Conservation (phyloP, 805 yeast genomes). For the Monosporozyma unispora region DNA sequence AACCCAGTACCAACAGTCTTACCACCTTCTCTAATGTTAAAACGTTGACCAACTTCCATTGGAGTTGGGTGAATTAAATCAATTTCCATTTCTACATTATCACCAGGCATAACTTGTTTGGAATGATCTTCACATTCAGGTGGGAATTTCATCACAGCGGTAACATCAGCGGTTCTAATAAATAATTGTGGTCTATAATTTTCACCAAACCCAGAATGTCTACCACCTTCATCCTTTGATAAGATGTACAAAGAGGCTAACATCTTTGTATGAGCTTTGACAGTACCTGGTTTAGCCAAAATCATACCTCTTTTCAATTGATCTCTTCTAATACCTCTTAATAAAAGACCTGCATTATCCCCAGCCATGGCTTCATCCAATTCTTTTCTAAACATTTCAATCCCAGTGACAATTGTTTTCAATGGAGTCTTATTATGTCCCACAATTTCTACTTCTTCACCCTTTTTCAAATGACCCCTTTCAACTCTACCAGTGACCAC, state of each 20-base stretch:
- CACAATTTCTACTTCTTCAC: conserved; percentile 96
- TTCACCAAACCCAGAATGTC: conserved; percentile 94
- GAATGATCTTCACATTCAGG: conserved; percentile 72
- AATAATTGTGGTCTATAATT: conserved; percentile 98
- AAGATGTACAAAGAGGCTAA: conserved; percentile 87
- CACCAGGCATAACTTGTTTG: conserved; percentile 94
- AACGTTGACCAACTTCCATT: conserved; percentile 92
- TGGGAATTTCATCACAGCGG: conserved; percentile 86
- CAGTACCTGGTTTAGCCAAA: conserved; percentile 83
- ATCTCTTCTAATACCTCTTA: conserved; percentile 98
- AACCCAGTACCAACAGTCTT: conserved; percentile 98
- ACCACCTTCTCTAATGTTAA: conserved; percentile 99
- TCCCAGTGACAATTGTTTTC: conserved; percentile 94
- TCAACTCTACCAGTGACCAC: conserved; percentile 98
- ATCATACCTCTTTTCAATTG: conserved; percentile 97
- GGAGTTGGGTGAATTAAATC: conserved; percentile 87
- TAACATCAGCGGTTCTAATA: conserved; percentile 92
- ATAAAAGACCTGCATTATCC: conserved; percentile 95
- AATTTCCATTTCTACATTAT: conserved; percentile 93
- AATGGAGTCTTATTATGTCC: conserved; percentile 80
- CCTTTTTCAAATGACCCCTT: conserved; percentile 95
- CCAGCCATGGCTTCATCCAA: conserved; percentile 97
- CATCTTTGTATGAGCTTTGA: conserved; percentile 88
- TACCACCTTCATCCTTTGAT: conserved; percentile 98
- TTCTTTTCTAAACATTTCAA: conserved; percentile 99